These are phyloP conservation scores for Vigna unguiculata DNA, from an alignment of 306 rosid genomes.

Conservation along the genomic window DNA sequence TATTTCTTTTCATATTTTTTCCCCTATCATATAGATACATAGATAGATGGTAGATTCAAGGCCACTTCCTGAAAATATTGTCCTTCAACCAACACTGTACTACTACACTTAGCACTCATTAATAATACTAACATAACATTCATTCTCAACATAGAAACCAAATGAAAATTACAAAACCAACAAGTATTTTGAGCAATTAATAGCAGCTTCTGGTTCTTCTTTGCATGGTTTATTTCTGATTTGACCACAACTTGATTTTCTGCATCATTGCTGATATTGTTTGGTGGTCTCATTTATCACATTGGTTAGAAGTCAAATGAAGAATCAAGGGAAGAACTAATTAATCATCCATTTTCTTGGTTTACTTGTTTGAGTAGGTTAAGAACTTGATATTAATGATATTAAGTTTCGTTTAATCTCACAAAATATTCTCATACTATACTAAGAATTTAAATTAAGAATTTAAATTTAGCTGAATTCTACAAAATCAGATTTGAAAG, in stretches of 20 bases:
- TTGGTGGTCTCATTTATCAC: conserved; percentile 17
- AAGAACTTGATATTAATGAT: too few relatives aligned
- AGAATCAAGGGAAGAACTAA: neutral
- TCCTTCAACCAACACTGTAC: conserved; percentile 36
- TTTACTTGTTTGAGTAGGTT: neutral
- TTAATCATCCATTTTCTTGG: neutral
- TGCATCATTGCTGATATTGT: neutral
- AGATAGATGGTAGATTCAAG: neutral
- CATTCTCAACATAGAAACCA: conserved; percentile 3
- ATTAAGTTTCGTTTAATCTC: too few relatives aligned
- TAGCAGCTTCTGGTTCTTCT: neutral
- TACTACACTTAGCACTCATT: conserved; percentile 9
- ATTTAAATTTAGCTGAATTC: too few relatives aligned
- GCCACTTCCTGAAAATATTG: neutral
- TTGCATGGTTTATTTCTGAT: neutral
- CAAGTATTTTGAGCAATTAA: neutral
- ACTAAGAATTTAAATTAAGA: too few relatives aligned
- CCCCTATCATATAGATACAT: neutral
- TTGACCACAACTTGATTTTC: neutral
- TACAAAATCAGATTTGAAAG: too few relatives aligned
- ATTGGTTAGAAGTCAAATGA: neutral
- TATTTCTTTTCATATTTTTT: neutral
- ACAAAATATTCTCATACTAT: too few relatives aligned
- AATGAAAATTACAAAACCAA: neutral
- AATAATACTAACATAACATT: conserved; percentile 35